Conservation (phyloP, 495 filamentous ascomycete genomes). For the Daldinia loculata region DNA sequence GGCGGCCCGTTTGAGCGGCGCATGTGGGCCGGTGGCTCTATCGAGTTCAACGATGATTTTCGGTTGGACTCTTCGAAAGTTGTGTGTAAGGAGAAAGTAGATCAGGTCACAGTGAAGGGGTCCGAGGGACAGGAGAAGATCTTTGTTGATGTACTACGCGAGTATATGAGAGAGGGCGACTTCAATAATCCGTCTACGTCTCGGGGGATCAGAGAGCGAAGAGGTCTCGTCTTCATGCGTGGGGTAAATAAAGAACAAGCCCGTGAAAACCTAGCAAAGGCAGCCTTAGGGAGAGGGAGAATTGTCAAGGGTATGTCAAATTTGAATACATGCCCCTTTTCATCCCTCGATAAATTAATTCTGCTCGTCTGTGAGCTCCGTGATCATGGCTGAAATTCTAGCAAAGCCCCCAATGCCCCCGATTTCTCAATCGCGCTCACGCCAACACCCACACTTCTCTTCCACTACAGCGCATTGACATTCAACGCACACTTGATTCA, state of each 20-base stretch:
- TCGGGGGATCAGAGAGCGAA: conserved; percentile 45
- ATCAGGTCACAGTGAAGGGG: conserved; percentile 56
- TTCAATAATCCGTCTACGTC: neutral
- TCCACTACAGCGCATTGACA: conserved; percentile 84
- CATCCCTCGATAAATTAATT: neutral
- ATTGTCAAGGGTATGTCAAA: conserved; percentile 36
- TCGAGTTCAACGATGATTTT: conserved; percentile 48
- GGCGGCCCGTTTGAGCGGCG: conserved; percentile 69
- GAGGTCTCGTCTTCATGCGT: conserved; percentile 54
- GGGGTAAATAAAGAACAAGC: conserved; percentile 24
- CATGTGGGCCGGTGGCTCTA: conserved; percentile 81
- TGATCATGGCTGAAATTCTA: conserved; percentile 39
- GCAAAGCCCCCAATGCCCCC: conserved; percentile 48
- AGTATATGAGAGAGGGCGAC: conserved; percentile 35
- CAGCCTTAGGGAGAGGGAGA: conserved; percentile 14
- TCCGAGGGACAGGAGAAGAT: conserved; percentile 49
- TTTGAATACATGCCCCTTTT: neutral
- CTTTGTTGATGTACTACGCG: conserved; percentile 52
- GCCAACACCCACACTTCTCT: conserved; percentile 73
- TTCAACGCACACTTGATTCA: conserved; percentile 90
- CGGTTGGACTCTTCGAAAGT: conserved; percentile 60
- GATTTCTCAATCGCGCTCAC: conserved; percentile 68
- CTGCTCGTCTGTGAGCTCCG: neutral
- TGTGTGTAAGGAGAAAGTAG: conserved; percentile 72
- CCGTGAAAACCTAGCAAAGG: conserved; percentile 11